phyloP scores from a whole-genome alignment of 139 green algal genomes.

The Nannochloris sp. region DNA sequence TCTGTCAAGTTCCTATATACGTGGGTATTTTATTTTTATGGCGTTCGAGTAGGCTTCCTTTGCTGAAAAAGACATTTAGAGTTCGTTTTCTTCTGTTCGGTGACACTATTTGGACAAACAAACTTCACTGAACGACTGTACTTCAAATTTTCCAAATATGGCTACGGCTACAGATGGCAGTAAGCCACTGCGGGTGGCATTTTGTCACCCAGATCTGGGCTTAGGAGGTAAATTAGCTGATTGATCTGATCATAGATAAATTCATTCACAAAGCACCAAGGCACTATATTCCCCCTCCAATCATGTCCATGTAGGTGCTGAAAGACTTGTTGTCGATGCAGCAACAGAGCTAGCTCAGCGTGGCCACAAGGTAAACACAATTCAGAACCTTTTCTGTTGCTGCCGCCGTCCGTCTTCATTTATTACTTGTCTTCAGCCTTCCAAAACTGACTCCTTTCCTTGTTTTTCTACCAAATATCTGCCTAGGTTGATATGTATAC shows the following conservation, averaged over 20 bases:
- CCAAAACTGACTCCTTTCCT: background rate
- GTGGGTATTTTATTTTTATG: too few species aligned
- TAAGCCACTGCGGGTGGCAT: slow-evolving; percentile 59
- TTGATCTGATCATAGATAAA: background rate
- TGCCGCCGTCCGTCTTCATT: background rate
- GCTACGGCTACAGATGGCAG: too few species aligned
- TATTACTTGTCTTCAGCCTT: background rate
- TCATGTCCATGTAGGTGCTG: slow-evolving; percentile 81
- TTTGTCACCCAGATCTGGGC: slow-evolving; percentile 89
- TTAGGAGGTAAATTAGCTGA: slow-evolving; percentile 53
- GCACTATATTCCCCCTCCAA: background rate
- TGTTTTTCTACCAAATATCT: too few species aligned
- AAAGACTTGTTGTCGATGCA: slow-evolving; percentile 92
- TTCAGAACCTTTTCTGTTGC: background rate
- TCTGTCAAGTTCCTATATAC: too few species aligned
- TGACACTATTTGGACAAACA: too few species aligned
- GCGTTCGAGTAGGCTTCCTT: too few species aligned
- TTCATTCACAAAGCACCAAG: background rate
- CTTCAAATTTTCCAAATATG: too few species aligned
- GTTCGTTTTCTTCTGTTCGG: too few species aligned
- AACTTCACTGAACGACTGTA: too few species aligned
- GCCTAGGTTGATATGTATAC: slow-evolving; percentile 92
- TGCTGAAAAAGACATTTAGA: too few species aligned
- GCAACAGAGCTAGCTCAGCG: slow-evolving; percentile 67
- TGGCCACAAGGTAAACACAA: slow-evolving; percentile 56